A percentile compares a stretch with the other conserved stretches of the same genome.
Evolutionary conservation across 352 stramenopile genomes (phyloP).

Genomic region (Phytophthora quininea): DNA sequence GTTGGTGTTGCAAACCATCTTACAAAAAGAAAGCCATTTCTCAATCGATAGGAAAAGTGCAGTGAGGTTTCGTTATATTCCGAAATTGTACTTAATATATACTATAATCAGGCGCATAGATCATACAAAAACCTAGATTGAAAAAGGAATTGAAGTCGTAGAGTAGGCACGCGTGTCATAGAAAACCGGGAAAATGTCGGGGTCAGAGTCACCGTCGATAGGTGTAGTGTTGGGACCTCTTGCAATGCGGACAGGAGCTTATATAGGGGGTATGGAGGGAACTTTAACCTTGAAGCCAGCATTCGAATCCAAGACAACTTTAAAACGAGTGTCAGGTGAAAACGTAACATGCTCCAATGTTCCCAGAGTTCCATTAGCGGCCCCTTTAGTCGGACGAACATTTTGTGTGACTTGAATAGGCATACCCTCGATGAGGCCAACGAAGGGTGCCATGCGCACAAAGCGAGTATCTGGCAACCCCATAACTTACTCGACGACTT

Average conservation of each 20-base stretch:
- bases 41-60: too few relatives aligned
- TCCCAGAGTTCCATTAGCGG: slow-evolving; percentile 5
- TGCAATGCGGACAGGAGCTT: background rate
- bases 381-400: slow-evolving; percentile 4
- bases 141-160: too few relatives aligned
- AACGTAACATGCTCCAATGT: background rate
- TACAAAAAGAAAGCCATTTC: too few relatives aligned
- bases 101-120: too few relatives aligned
- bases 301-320: background rate
- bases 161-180: slow-evolving; percentile 1
- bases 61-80: too few relatives aligned
- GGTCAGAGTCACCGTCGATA: background rate
- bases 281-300: slow-evolving; percentile 1
- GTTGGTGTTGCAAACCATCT: too few relatives aligned
- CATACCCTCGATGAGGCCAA: slow-evolving; percentile 3
- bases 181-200: slow-evolving; percentile 4
- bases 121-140: too few relatives aligned
- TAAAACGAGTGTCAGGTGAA: slow-evolving; percentile 1
- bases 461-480: slow-evolving; percentile 5
- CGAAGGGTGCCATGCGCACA: slow-evolving; percentile 3
- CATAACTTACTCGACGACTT: slow-evolving; percentile 3
- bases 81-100: too few relatives aligned
- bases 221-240: background rate
- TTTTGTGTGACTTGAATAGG: slow-evolving; percentile 2
- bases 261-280: background rate